Percentiles rank a stretch among this genome's conserved stretches.
These are phyloP conservation scores for Pyrenochaeta sp. DNA, from an alignment of 2,329 filamentous ascomycete species.

Conservation along the genomic window DNA sequence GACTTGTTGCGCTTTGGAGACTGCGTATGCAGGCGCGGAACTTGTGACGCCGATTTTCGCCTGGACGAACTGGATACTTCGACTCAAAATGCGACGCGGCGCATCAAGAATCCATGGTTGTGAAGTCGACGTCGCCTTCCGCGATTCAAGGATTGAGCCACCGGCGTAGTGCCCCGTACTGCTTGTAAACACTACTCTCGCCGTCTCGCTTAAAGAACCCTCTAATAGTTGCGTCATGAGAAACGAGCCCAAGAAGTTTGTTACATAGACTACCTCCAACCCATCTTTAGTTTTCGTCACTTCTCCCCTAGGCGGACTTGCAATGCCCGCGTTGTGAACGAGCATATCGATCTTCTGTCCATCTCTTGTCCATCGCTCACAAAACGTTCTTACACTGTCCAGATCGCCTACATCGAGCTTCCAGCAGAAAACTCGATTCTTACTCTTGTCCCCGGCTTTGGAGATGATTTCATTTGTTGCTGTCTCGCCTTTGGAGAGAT, in stretches of 20 bases:
- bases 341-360: slow-evolving; percentile 22
- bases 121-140: not conserved
- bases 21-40: slow-evolving; percentile 7
- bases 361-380: slow-evolving; percentile 11
- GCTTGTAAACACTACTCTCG: slow-evolving; percentile 23
- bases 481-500: slow-evolving; percentile 15
- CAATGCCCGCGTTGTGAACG: slow-evolving; percentile 27
- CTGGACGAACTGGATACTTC: not conserved
- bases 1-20: slow-evolving; percentile 24
- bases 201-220: slow-evolving; percentile 5
- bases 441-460: slow-evolving; percentile 2
- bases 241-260: slow-evolving; percentile 25
- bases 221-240: slow-evolving; percentile 25
- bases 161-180: slow-evolving; percentile 16
- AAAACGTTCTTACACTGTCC: slow-evolving; percentile 20
- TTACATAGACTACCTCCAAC: slow-evolving; percentile 15
- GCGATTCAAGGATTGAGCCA: not conserved
- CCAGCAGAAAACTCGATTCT: slow-evolving; percentile 13
- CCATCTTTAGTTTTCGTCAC: slow-evolving; percentile 10
- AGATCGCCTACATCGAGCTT: slow-evolving; percentile 18
- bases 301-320: not conserved
- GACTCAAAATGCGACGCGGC: not conserved
- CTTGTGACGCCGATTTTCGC: not conserved
- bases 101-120: not conserved
- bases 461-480: slow-evolving; percentile 13